Conservation (phyloP, 371 early-diverging fungal species). For the Apophysomyces variabilis region DNA sequence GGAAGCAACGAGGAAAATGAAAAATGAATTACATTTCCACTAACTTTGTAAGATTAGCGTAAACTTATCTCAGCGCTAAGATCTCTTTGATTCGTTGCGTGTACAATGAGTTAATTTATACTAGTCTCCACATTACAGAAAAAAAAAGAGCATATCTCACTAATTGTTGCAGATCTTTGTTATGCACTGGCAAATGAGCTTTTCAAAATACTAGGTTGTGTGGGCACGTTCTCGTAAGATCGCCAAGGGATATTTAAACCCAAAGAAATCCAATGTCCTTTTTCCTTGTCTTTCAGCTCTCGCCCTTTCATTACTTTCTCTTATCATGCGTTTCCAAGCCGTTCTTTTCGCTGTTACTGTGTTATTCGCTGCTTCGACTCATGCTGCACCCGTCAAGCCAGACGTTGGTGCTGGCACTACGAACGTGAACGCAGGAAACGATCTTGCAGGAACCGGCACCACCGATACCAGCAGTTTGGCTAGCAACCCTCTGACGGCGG, state of each 20-base stretch:
- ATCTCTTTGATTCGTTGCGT: too few relatives aligned
- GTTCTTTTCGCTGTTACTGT: not conserved
- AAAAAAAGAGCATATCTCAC: not conserved
- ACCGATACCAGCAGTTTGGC: too few relatives aligned
- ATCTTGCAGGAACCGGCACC: not conserved
- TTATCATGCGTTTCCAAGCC: not conserved
- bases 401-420: not conserved
- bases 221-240: too few relatives aligned
- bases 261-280: not conserved
- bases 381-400: not conserved
- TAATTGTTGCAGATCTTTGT: not conserved
- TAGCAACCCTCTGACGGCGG: too few relatives aligned
- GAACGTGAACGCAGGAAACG: too few relatives aligned
- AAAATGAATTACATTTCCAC: too few relatives aligned
- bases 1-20: too few relatives aligned
- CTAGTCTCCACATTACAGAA: too few relatives aligned
- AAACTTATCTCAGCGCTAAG: too few relatives aligned
- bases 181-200: not conserved
- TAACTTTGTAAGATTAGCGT: too few relatives aligned
- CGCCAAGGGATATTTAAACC: not conserved
- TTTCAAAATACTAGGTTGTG: not conserved
- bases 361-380: not conserved
- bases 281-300: not conserved
- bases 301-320: not conserved
- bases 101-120: too few relatives aligned